Conservation (phyloP, 2,329 filamentous ascomycete species). For the Lasiodiplodia theobromae region DNA sequence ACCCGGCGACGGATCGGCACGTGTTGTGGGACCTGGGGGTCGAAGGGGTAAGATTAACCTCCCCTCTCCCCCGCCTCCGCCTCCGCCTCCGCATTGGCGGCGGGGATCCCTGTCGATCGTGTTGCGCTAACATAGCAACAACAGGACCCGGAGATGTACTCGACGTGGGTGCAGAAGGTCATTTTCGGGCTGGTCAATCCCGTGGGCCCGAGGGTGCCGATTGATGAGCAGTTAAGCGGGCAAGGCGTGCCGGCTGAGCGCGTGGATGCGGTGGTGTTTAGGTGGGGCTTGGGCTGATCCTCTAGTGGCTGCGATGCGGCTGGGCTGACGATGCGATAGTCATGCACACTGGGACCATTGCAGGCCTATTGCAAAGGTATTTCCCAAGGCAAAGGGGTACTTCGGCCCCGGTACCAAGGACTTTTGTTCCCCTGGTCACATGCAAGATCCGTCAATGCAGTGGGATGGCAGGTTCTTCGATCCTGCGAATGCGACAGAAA, state of each 20-base stretch:
- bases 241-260: constrained; percentile 31
- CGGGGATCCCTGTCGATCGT: no score
- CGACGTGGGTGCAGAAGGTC: constrained; percentile 43
- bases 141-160: constrained; percentile 42
- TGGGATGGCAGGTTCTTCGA: constrained; percentile 47
- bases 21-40: constrained; percentile 45
- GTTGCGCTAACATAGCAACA: constrained; percentile 1
- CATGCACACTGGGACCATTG: constrained; percentile 46
- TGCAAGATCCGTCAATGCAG: constrained; percentile 37
- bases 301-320: not conserved
- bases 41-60: constrained; percentile 36
- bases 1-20: constrained; percentile 35
- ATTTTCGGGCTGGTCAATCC: constrained; percentile 40
- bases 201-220: constrained; percentile 39
- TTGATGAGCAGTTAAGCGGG: constrained; percentile 39
- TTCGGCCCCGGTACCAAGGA: constrained; percentile 42
- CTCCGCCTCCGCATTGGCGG: no score
- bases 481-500: constrained; percentile 39
- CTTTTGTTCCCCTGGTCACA: constrained; percentile 42
- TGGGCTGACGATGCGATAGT: constrained; percentile 30
- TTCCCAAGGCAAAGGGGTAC: constrained; percentile 41
- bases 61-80: not conserved
- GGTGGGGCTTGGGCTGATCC: no score
- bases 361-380: constrained; percentile 39
- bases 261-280: constrained; percentile 3